Percentiles rank a stretch among this genome's conserved stretches.
These are phyloP conservation scores for Dillenia turbinata DNA, from an alignment of 164 flowering plant genomes.

Conservation along the genomic window DNA sequence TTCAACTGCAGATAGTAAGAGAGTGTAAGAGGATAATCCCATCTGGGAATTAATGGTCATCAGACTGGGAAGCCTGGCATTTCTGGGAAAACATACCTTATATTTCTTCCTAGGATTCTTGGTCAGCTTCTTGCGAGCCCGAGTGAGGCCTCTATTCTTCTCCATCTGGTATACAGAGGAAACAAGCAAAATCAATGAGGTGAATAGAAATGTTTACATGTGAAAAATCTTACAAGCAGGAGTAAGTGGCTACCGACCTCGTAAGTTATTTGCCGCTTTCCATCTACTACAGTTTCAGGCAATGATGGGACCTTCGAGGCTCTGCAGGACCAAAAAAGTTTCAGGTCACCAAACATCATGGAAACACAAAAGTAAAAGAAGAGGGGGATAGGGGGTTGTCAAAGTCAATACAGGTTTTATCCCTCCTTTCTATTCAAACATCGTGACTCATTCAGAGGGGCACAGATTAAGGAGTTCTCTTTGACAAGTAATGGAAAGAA, in stretches of 20 bases:
- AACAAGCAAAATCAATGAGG: constrained; percentile 1
- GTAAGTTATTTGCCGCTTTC: constrained; percentile 63
- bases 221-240: background rate
- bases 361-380: background rate
- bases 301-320: constrained; percentile 26
- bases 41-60: background rate
- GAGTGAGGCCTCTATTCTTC: constrained; percentile 90
- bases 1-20: constrained; percentile 45
- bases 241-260: constrained; percentile 42
- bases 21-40: background rate
- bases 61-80: background rate
- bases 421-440: no score
- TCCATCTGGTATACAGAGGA: constrained; percentile 49
- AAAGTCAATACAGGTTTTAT: no score
- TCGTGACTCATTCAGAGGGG: no score
- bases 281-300: constrained; percentile 60
- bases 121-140: constrained; percentile 56
- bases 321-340: constrained; percentile 33
- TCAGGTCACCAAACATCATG: background rate
- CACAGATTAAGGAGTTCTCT: no score
- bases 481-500: no score
- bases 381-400: background rate
- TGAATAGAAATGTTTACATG: background rate
- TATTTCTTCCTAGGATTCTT: constrained; percentile 97
- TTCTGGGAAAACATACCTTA: constrained; percentile 43